Evolutionary conservation across 2,329 filamentous ascomycete genomes (phyloP).

Genomic region (Immersiporthe knoxdaviesiana): DNA sequence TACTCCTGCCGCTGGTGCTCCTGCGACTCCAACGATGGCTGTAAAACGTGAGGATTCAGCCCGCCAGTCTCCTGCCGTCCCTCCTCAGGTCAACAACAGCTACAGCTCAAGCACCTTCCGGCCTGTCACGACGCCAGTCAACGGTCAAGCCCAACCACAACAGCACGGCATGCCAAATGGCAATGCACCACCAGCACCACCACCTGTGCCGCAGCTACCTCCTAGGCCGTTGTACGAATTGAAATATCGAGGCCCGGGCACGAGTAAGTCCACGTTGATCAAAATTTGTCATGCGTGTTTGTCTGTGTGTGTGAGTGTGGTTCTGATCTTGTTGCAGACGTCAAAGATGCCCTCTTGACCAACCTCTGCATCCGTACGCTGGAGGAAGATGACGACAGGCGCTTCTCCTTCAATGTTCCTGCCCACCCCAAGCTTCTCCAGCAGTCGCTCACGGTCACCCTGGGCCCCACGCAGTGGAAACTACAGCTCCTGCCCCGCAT

Average conservation of each 20-base stretch:
- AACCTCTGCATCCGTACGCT: slow-evolving; percentile 69
- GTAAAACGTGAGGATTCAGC: slow-evolving; percentile 43
- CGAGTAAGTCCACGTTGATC: slow-evolving; percentile 13
- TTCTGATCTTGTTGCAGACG: slow-evolving; percentile 45
- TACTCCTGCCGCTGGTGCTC: slow-evolving; percentile 44
- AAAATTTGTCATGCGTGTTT: slow-evolving; percentile 23
- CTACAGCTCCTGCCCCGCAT: slow-evolving; percentile 73
- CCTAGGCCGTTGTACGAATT: slow-evolving; percentile 22
- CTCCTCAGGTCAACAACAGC: slow-evolving; percentile 37
- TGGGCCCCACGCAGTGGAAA: slow-evolving; percentile 69
- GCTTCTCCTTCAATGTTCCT: slow-evolving; percentile 65
- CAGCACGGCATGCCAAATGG: slow-evolving; percentile 25
- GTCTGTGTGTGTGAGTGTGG: too few species aligned
- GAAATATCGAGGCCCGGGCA: slow-evolving; percentile 28
- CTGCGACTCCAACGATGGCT: slow-evolving; percentile 49
- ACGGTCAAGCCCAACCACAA: slow-evolving; percentile 20
- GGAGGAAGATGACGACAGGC: slow-evolving; percentile 62
- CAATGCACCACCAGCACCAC: neutral
- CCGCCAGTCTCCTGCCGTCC: slow-evolving; percentile 39
- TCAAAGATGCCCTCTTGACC: slow-evolving; percentile 67
- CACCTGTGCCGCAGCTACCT: slow-evolving; percentile 12
- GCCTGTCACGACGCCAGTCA: slow-evolving; percentile 27
- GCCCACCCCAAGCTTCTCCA: slow-evolving; percentile 69
- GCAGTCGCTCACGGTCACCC: slow-evolving; percentile 72
- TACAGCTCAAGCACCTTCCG: slow-evolving; percentile 29